Conservation (phyloP, 1,284 basidiomycete genomes). For the Polyporus tsugae region DNA sequence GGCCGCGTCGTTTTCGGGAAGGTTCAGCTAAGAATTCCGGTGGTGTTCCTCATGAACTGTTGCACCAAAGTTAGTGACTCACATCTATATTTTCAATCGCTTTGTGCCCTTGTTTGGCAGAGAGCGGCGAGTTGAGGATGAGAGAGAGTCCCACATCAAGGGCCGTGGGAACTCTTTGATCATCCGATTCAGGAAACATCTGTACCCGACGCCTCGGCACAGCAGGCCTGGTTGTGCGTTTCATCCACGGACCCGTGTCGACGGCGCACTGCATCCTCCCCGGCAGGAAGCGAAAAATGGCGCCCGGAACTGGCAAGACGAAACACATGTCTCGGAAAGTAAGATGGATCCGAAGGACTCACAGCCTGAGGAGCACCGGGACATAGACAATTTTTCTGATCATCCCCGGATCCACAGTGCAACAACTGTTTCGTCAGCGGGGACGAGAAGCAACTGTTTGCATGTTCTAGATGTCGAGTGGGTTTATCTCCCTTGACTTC, state of each 20-base stretch:
- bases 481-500: not conserved
- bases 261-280: not conserved
- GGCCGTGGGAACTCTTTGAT: not conserved
- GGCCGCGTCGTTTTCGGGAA: too few species aligned
- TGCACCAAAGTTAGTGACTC: too few species aligned
- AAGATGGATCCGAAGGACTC: not conserved
- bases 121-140: too few species aligned
- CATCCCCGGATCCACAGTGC: conserved; percentile 27
- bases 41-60: too few species aligned
- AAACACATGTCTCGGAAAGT: conserved; percentile 10
- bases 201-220: not conserved
- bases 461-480: conserved; percentile 38
- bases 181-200: not conserved
- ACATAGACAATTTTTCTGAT: not conserved
- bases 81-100: too few species aligned
- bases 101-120: too few species aligned
- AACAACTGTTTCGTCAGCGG: conserved; percentile 34
- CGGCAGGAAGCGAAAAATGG: not conserved
- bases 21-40: too few species aligned
- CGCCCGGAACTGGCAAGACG: not conserved
- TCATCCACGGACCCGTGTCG: not conserved
- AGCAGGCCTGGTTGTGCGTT: not conserved
- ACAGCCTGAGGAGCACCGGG: not conserved
- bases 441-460: conserved; percentile 33
- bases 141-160: too few species aligned